Base-by-base conservation (phyloP, 2,329 filamentous ascomycete species). In the Aspergillus thermomutatus region DNA sequence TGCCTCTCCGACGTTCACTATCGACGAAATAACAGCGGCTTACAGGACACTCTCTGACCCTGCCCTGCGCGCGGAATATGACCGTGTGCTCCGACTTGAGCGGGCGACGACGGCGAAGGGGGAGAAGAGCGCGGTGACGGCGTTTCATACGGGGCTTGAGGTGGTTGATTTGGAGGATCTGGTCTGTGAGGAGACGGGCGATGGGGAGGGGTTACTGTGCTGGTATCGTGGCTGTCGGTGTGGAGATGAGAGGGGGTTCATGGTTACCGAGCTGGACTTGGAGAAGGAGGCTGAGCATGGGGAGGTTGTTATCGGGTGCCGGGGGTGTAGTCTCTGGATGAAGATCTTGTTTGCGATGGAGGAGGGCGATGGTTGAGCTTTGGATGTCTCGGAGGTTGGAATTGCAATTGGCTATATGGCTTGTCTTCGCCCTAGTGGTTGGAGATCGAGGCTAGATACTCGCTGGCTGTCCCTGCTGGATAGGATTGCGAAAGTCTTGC, bases 291-390 rank as follows among this genome's bases (percentile, higher is more conserved):
- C 72, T 37, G 74, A 76, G 50, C 76, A 79, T 60, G 82, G 79
- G 25, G 85, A 87, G 72, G 75, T 87, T 58, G 72, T 85, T 48
- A 78, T 84, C 19, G 83, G 83, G 2, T 87, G 85, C 74, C 75
- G 77, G 55, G 84, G 85, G 37, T 87, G 85, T 71, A 87, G 84
- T 77, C 75, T 87, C 56, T 87, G 82, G 80, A 75, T 87, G 58
- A 82, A 82, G 68, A 79, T 87, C 47, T 71, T 82, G 60, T 87
- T 87, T 75, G 82, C 78, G 23, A 77, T 82, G 49, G 78, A 79
- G 41, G 67, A 67, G 55, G 78, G 75, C 8, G 69, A 66, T 49
- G 65, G 47, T 37, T 54, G 23, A 46, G 14, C 9, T 41, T 41
- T 21, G n/a, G 17, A 6, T 50, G 10, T 26, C 10, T 41, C 46